Base-by-base conservation (phyloP, 148 eudicot species). In the Heliamphora exappendiculata region DNA sequence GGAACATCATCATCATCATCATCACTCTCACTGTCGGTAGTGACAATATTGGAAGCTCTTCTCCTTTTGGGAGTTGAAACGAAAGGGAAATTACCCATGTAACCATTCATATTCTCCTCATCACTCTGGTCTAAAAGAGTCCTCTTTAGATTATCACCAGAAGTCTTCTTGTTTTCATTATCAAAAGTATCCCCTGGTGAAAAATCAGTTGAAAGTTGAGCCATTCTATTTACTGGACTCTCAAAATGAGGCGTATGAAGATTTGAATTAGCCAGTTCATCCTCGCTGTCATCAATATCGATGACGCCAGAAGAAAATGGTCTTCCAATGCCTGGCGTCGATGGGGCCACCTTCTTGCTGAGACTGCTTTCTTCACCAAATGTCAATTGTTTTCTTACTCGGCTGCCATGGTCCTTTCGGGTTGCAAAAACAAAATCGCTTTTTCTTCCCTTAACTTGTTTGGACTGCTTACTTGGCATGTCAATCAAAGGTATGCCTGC, bases 1-100 rank as follows among this genome's bases (percentile, higher is more conserved):
- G 91, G 94, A 77, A 87, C 71, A 68, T 88, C 65, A 79, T 92
- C 94, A 72, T 80, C 94, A 72, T 80, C 84, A 58, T 82, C 78
- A 19, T 81, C 89, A 74, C 80, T 80, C 73, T 83, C 92, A 74
- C 72, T 75, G 20, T 91, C 95, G 75, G 91, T 88, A 50, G 78
- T 67, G 57, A 89, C 80, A n/a, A 88, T 78, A 37, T 76, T 86
- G 78, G 82, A 67, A 81, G 82, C 84, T 50, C 87, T 84, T 80
- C 82, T 89, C 70, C 89, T 85, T 82, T 80, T 85, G 20, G 84
- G 80, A 58, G 79, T 82, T 13, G 70, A 67, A 47, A 75, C 9
- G 59, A 29, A 78, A 33, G 78, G 70, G 39, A 58, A 77, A 67
- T 54, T 78, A 58, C 65, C 42, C 8, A 45, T 73, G 62, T 19